Conservation (phyloP, 495 filamentous ascomycete genomes). For the Aspergillus asperescens region DNA sequence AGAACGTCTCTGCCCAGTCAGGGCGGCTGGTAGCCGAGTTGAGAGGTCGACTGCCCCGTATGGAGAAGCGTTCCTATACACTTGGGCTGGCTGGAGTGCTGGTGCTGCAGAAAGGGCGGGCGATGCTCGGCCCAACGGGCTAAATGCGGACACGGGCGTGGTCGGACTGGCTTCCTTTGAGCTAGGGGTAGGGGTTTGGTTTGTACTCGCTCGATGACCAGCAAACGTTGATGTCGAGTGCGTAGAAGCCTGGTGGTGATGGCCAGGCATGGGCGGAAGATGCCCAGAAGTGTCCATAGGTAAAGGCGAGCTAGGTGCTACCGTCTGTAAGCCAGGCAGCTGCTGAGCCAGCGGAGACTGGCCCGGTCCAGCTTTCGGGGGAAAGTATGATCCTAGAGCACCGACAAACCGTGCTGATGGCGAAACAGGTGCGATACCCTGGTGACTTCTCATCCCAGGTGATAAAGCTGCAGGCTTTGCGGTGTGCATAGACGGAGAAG, state of each 20-base stretch:
- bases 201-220: constrained; percentile 40
- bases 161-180: constrained; percentile 55
- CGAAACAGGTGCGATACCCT: constrained; percentile 61
- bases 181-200: constrained; percentile 33
- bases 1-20: constrained; percentile 26
- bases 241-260: constrained; percentile 34
- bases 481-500: constrained; percentile 30
- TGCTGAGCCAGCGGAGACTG: constrained; percentile 46
- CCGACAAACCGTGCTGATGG: constrained; percentile 46
- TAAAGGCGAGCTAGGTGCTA: constrained; percentile 27
- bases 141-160: constrained; percentile 47
- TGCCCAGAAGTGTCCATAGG: constrained; percentile 25
- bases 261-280: constrained; percentile 23
- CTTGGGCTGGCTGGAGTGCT: constrained; percentile 17
- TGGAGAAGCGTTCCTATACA: constrained; percentile 15
- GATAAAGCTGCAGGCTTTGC: constrained; percentile 32
- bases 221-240: constrained; percentile 40
- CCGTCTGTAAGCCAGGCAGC: constrained; percentile 24
- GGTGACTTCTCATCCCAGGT: constrained; percentile 39
- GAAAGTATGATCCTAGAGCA: constrained; percentile 31
- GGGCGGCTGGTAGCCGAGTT: constrained; percentile 22
- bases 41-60: constrained; percentile 30
- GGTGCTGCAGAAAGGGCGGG: constrained; percentile 32
- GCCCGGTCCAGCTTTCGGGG: constrained; percentile 40
- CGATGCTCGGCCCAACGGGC: constrained; percentile 45